These are phyloP conservation scores for Claviceps sp. DNA, from an alignment of 2,329 filamentous ascomycete species.

Conservation along the genomic window DNA sequence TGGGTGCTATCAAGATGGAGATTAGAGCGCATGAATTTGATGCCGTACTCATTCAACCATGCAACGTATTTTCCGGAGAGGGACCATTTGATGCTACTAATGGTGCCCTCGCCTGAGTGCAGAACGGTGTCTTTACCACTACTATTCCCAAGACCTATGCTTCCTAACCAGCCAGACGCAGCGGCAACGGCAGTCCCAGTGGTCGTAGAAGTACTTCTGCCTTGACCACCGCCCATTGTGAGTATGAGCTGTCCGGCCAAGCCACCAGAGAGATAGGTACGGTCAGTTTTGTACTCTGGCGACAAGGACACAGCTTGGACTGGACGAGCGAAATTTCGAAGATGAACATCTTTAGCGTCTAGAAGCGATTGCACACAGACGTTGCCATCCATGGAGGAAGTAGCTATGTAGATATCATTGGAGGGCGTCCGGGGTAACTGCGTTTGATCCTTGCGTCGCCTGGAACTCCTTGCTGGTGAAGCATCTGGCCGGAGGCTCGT, in stretches of 20 bases:
- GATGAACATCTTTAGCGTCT: conserved; percentile 77
- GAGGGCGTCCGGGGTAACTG: conserved; percentile 62
- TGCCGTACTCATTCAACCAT: conserved; percentile 94
- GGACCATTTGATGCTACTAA: conserved; percentile 91
- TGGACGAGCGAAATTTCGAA: conserved; percentile 87
- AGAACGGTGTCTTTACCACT: conserved; percentile 75
- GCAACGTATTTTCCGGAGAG: conserved; percentile 81
- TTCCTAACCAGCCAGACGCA: conserved; percentile 82
- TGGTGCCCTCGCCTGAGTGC: conserved; percentile 83
- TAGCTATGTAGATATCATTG: conserved; percentile 87
- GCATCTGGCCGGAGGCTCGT: conserved; percentile 20
- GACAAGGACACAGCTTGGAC: conserved; percentile 89
- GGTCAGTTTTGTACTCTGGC: conserved; percentile 82
- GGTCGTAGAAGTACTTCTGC: conserved; percentile 78
- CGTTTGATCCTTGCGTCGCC: conserved; percentile 35
- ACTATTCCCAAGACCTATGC: conserved; percentile 66
- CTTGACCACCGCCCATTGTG: conserved; percentile 66
- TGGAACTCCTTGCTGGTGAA: conserved; percentile 36
- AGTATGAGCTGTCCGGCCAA: conserved; percentile 77
- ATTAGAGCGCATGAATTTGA: conserved; percentile 94
- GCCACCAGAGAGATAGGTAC: conserved; percentile 82
- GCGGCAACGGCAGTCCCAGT: conserved; percentile 69
- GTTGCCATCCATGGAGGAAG: conserved; percentile 89
- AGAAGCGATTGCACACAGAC: conserved; percentile 82
- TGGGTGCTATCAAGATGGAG: conserved; percentile 65